Conservation (phyloP, 2,329 filamentous ascomycete species). For the Penicillium sp. region DNA sequence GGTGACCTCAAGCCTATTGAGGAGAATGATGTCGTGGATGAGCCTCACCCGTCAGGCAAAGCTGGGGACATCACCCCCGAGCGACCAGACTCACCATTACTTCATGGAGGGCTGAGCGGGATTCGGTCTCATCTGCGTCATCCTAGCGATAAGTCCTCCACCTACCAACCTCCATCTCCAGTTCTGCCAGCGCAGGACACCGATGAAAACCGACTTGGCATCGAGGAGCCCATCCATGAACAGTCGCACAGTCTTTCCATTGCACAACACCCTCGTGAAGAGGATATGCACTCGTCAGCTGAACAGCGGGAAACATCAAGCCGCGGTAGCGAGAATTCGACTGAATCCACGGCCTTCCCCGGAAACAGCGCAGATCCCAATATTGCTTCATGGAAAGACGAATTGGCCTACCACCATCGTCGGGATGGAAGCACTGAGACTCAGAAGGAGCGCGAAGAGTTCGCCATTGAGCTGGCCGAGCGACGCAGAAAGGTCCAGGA, state of each 20-base stretch:
- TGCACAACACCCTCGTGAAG: background rate
- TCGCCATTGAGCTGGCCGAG: constrained; percentile 50
- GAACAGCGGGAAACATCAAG: constrained; percentile 1
- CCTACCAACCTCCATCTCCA: constrained; percentile 59
- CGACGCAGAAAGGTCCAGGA: constrained; percentile 49
- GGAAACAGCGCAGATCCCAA: constrained; percentile 9
- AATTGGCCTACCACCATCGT: constrained; percentile 43
- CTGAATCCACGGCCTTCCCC: constrained; percentile 3
- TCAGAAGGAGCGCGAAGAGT: constrained; percentile 48
- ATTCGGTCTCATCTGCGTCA: constrained; percentile 78
- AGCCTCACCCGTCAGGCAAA: constrained; percentile 4
- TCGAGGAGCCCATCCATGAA: constrained; percentile 5
- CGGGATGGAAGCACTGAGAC: constrained; percentile 49
- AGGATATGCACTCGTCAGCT: background rate
- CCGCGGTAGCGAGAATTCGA: constrained; percentile 17
- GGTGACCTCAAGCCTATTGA: constrained; percentile 42
- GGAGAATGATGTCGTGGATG: constrained; percentile 30
- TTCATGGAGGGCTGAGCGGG: constrained; percentile 66
- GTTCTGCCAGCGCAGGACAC: constrained; percentile 34
- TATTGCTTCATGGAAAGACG: constrained; percentile 48
- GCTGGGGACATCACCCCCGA: constrained; percentile 19
- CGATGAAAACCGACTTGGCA: background rate
- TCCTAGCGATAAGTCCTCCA: constrained; percentile 76
- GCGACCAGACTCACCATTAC: constrained; percentile 70
- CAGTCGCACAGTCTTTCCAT: background rate